These are phyloP conservation scores for Metrosideros polymorpha DNA, from an alignment of 441 rosid species.

Conservation along the genomic window DNA sequence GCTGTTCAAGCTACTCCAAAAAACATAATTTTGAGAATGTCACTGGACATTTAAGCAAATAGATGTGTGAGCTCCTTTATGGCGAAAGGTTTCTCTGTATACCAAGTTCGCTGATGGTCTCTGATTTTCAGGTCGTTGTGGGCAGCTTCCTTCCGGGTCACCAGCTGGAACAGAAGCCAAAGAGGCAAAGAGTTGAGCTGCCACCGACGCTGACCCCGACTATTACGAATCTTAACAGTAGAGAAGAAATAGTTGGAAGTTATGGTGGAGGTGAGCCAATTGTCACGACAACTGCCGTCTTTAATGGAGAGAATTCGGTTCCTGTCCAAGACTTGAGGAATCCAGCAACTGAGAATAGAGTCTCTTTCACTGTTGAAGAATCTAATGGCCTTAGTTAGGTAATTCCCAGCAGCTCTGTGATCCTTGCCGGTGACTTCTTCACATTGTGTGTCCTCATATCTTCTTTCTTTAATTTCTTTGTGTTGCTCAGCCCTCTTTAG, in stretches of 20 bases:
- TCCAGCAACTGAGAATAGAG: slow-evolving; percentile 19
- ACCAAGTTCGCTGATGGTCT: background rate
- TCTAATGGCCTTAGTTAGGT: slow-evolving; percentile 30
- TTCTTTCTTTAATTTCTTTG: background rate
- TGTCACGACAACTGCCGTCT: slow-evolving; percentile 22
- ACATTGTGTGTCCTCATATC: background rate
- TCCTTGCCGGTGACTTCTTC: background rate
- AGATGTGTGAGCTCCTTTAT: background rate
- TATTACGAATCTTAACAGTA: slow-evolving; percentile 16
- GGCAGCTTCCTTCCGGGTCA: slow-evolving; percentile 89
- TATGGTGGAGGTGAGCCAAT: slow-evolving; percentile 35
- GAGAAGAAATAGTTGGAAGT: slow-evolving; percentile 28
- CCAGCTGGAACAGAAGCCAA: slow-evolving; percentile 69
- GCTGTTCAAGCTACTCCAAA: background rate
- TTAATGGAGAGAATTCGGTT: slow-evolving; percentile 30
- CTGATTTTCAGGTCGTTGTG: slow-evolving; percentile 55
- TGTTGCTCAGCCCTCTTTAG: background rate
- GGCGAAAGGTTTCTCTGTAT: background rate
- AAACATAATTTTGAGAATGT: background rate
- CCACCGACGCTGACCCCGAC: slow-evolving; percentile 21
- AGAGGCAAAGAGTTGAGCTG: slow-evolving; percentile 46
- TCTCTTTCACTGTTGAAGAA: slow-evolving; percentile 31
- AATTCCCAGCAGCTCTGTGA: background rate
- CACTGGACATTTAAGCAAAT: background rate
- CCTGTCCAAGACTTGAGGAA: slow-evolving; percentile 23